Base-by-base conservation (phyloP, 2,329 filamentous ascomycete species). In the Rhynchosporium secalis region DNA sequence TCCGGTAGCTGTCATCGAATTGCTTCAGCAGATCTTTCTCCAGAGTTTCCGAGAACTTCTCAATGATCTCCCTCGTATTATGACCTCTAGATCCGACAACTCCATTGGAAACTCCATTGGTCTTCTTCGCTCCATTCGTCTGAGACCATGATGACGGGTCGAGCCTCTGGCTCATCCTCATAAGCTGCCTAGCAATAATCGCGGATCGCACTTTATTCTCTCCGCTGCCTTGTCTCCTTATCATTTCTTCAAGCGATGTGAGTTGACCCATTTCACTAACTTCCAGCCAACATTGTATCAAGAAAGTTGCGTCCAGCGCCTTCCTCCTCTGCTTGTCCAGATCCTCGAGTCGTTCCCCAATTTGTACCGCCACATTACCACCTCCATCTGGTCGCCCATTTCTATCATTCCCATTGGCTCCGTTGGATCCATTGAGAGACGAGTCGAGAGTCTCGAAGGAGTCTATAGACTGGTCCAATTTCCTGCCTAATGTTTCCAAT, bases 201-300 rank as follows among this genome's bases (percentile, higher is more conserved):
- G 95, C 95, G 70, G 93, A 97, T 63, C 92, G 87, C 51, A 99
- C 91, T 75, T 96, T 98, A 75, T 94, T 93, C 70, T 96, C 93
- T 10, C 90, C 90, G 31, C 89, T 89, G 1, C 91, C 92, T 68
- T 92, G 89, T 67, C 91, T 85, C 72, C 94, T 85, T 48, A 72
- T 72, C 63, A 98, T 88, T 66, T 96, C 92, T 75, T 98, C 92
- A 54, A 99, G 78, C n/a, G 89, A 87, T 8, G 90, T 89, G 61
- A 98, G 82, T 69, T 95, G 87, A 3, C 95, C 95, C 8, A 89
- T 88, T 72, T 96, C 93, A 76, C 89, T 93, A 70, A 99, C 92
- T 72, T 98, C 94, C 46, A 92, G 86, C 94, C 95, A 99, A 78
- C 95, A 99, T 74, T 96, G 90, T 67, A 99, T 92, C 63, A 99